Conservation (phyloP, 768 basidiomycete genomes). For the Termitomyces sp. region DNA sequence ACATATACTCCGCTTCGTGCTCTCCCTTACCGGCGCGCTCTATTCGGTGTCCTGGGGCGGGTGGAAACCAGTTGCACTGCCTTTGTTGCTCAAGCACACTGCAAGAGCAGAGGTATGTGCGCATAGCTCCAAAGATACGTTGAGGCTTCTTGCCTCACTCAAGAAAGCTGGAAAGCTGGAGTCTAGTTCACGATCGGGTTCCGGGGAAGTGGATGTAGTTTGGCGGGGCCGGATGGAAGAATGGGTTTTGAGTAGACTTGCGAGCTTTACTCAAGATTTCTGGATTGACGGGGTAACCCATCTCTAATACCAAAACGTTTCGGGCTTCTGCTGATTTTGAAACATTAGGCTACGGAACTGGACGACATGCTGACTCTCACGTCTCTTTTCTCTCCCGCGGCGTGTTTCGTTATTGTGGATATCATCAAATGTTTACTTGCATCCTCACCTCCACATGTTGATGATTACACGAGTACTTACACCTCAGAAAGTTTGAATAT, state of each 20-base stretch:
- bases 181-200: conserved; percentile 43
- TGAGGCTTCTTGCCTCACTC: conserved; percentile 49
- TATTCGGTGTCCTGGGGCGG: conserved; percentile 69
- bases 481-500: conserved; percentile 22
- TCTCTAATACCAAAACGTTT: not conserved
- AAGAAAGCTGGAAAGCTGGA: conserved; percentile 42
- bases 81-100: conserved; percentile 49
- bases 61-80: conserved; percentile 67
- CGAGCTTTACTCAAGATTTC: conserved; percentile 24
- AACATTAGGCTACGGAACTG: conserved; percentile 35
- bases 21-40: conserved; percentile 55
- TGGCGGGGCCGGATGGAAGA: conserved; percentile 47
- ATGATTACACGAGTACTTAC: conserved; percentile 17
- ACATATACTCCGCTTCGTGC: conserved; percentile 31
- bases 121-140: conserved; percentile 31
- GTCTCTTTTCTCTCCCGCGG: conserved; percentile 40
- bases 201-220: conserved; percentile 39
- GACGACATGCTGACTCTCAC: conserved; percentile 51
- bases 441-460: not conserved
- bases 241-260: conserved; percentile 42
- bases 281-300: conserved; percentile 36
- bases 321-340: not conserved
- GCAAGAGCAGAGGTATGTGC: conserved; percentile 36
- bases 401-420: conserved; percentile 35
- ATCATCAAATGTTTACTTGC: conserved; percentile 40